Percentiles rank a stretch among this genome's conserved stretches.
Conservation (phyloP, 78 protist species). For the Mastigamoeba balamuthi region DNA sequence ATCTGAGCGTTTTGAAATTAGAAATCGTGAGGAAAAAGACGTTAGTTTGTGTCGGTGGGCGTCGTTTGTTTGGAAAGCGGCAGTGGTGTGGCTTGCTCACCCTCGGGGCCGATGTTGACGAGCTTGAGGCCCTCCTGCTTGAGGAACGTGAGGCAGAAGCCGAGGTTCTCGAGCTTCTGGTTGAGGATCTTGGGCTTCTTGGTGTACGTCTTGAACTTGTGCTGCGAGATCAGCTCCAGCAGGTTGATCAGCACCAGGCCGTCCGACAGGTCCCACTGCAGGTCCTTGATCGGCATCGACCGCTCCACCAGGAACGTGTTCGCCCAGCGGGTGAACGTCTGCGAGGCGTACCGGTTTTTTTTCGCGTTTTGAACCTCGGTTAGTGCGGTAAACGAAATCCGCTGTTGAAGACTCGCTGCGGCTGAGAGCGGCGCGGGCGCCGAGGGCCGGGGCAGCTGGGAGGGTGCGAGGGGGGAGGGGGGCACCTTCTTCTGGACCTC, state of each 20-base stretch:
- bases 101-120: neutral
- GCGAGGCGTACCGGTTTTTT: too few species aligned
- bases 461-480: too few species aligned
- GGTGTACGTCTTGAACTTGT: neutral
- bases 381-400: too few species aligned
- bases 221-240: neutral
- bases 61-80: neutral
- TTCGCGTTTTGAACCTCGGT: too few species aligned
- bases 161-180: neutral
- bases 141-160: constrained; percentile 1
- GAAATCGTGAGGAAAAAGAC: too few species aligned
- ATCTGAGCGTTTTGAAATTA: constrained; percentile 7
- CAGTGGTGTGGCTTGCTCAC: neutral
- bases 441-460: too few species aligned
- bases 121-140: neutral
- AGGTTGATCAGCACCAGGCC: neutral
- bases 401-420: too few species aligned
- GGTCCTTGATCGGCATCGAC: neutral
- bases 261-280: neutral
- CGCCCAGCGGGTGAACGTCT: neutral
- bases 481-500: too few species aligned
- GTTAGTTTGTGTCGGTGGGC: too few species aligned
- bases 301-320: neutral
- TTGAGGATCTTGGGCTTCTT: neutral
- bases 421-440: too few species aligned